Evolutionary conservation across 306 rosid species (phyloP).

Genomic region (Fagus sylvatica): DNA sequence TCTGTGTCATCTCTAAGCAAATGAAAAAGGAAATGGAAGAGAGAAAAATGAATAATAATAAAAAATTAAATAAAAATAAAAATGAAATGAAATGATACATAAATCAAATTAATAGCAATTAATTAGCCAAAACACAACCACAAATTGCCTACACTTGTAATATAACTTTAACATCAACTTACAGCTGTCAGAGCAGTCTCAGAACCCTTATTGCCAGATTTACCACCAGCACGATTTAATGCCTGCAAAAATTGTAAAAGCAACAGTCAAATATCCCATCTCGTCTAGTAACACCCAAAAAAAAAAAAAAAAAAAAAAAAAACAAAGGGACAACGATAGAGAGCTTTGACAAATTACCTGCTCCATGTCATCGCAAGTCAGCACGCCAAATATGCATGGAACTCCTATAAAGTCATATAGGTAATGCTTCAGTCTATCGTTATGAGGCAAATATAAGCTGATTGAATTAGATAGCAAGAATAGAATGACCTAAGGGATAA

Average conservation of each 20-base stretch:
- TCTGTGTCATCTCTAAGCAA: too few relatives aligned
- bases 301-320: neutral
- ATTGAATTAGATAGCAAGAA: neutral
- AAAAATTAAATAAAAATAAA: too few relatives aligned
- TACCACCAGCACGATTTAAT: constrained; percentile 91
- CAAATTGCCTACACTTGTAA: constrained; percentile 4
- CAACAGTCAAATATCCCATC: constrained; percentile 22
- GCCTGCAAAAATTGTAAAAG: constrained; percentile 51
- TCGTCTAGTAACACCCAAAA: neutral
- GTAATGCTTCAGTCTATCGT: constrained; percentile 21
- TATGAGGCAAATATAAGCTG: constrained; percentile 4
- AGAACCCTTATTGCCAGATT: constrained; percentile 92
- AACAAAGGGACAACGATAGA: constrained; percentile 3
- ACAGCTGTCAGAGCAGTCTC: constrained; percentile 95
- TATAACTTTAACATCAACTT: constrained; percentile 41
- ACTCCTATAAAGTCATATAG: constrained; percentile 56
- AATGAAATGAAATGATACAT: neutral
- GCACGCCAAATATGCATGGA: constrained; percentile 87
- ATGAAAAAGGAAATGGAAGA: too few relatives aligned
- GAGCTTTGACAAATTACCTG: constrained; percentile 51
- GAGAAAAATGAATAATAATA: too few relatives aligned
- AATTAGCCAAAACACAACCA: neutral
- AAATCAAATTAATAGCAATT: neutral
- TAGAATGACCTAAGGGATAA: neutral
- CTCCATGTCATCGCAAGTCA: constrained; percentile 81